Evolutionary conservation across 208 protist genomes (phyloP).

Genomic region (Leishmania arabica): DNA sequence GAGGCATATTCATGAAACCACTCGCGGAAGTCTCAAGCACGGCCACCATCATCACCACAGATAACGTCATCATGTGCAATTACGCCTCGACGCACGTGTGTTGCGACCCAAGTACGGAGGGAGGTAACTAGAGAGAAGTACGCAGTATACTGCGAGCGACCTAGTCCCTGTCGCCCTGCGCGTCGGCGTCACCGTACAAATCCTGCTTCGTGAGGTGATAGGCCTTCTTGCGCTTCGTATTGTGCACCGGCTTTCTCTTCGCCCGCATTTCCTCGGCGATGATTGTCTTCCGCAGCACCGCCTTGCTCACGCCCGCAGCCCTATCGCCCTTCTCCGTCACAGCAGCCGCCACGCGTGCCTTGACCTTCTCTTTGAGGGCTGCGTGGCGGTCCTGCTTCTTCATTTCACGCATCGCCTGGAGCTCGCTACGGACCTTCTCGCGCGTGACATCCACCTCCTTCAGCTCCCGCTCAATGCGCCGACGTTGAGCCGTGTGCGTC

Average conservation of each 20-base stretch:
- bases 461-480: constrained; percentile 77
- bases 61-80: neutral
- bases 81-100: neutral
- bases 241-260: constrained; percentile 51
- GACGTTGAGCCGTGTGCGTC: constrained; percentile 49
- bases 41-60: neutral
- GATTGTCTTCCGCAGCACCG: constrained; percentile 41
- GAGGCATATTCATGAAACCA: neutral
- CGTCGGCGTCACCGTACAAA: constrained; percentile 58
- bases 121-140: neutral
- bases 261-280: constrained; percentile 28
- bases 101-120: neutral
- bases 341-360: constrained; percentile 21
- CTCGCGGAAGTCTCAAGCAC: neutral
- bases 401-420: constrained; percentile 40
- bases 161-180: constrained; percentile 11
- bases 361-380: constrained; percentile 31
- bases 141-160: neutral
- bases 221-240: constrained; percentile 87
- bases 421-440: constrained; percentile 56
- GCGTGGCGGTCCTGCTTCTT: constrained; percentile 38
- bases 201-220: constrained; percentile 84
- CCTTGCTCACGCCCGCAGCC: constrained; percentile 17
- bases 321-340: constrained; percentile 24
- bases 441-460: constrained; percentile 74